These are phyloP conservation scores for Tieghemostelium lacteum DNA, from an alignment of 78 protist genomes.

Conservation along the genomic window DNA sequence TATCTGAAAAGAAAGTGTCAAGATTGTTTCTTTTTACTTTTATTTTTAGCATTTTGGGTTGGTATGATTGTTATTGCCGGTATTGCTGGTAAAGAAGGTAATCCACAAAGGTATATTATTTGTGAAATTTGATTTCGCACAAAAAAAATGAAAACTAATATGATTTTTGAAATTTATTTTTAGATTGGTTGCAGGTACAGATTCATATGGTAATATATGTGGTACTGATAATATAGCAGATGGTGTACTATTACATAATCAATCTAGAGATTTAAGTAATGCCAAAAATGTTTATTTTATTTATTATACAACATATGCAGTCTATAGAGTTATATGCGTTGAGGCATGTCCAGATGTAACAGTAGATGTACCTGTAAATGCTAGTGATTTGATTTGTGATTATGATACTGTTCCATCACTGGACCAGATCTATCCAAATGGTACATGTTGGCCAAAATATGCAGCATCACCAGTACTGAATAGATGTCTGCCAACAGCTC, in stretches of 20 bases:
- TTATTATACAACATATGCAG: neutral
- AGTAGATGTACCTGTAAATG: neutral
- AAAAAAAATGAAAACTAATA: neutral
- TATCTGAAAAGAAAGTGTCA: constrained; percentile 66
- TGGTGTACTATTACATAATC: constrained; percentile 11
- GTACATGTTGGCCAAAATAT: constrained; percentile 39
- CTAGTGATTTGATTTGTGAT: constrained; percentile 40
- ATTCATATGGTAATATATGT: constrained; percentile 79
- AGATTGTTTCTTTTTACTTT: constrained; percentile 82
- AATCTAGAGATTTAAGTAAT: constrained; percentile 37
- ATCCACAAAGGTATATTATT: constrained; percentile 67
- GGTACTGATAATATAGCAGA: constrained; percentile 68
- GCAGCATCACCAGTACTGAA: constrained; percentile 11
- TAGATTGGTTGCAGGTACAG: constrained; percentile 68
- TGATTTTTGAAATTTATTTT: neutral
- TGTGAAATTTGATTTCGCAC: neutral
- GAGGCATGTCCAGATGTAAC: constrained; percentile 57
- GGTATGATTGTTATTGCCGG: constrained; percentile 84
- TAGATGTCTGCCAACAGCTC: constrained; percentile 27
- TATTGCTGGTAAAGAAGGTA: constrained; percentile 74
- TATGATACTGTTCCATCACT: constrained; percentile 13
- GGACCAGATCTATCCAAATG: constrained; percentile 31
- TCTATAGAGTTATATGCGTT: constrained; percentile 57
- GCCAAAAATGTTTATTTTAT: constrained; percentile 59
- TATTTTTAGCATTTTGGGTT: constrained; percentile 88